Evolutionary conservation across 306 rosid genomes (phyloP), one percentile per base, ranked within the genome.

Genomic region (Macrotyloma uniflorum): DNA sequence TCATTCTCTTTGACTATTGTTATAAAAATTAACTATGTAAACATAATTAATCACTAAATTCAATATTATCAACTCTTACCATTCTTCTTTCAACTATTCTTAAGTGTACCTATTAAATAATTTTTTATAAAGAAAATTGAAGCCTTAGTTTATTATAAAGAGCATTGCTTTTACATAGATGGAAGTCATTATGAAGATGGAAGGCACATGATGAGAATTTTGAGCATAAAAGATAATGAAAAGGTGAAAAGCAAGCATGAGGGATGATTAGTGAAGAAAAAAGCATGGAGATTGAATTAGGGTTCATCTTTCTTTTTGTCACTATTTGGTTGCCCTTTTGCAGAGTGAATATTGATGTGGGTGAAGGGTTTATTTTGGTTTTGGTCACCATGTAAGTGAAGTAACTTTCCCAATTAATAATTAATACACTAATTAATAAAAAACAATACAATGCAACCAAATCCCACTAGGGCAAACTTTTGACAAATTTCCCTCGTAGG

Each of bases 381-480:
- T 67, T 75, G 58, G 75, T 72, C 86, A 83, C 46, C 68, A 79
- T 64, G 59, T 24, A 47, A 81, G 70, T 49, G 67, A 68, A 49
- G 40, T 55, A 49, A 47, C 51, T 57, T 79, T 79, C 72, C 74
- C 63, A 76, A 82, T 54, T 59, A 79, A 72, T 42, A 42, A 42
- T 42, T 42, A 42, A 42, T 42, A 38, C 8, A 2, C 43, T 42
- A 11, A 42, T 42, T 42, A 40, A 40, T 38, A 79, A 64, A 78
- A 46, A 49, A 30, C 12, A 75, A 68, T 58, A 70, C 59, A 70
- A 79, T 79, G n/a, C 55, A 23, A 89, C 88, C 94, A 79, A 80
- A 89, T 88, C 88, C 91, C 97, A 91, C 93, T 86, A 61, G 16
- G 23, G 14, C 63, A 14, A 80, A 67, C 94, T 84, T 88, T 91